A percentile compares a stretch with the other conserved stretches of the same genome.
phyloP scores from a whole-genome alignment of 768 basidiomycete genomes.

The Coprinopsis strossmayeri region DNA sequence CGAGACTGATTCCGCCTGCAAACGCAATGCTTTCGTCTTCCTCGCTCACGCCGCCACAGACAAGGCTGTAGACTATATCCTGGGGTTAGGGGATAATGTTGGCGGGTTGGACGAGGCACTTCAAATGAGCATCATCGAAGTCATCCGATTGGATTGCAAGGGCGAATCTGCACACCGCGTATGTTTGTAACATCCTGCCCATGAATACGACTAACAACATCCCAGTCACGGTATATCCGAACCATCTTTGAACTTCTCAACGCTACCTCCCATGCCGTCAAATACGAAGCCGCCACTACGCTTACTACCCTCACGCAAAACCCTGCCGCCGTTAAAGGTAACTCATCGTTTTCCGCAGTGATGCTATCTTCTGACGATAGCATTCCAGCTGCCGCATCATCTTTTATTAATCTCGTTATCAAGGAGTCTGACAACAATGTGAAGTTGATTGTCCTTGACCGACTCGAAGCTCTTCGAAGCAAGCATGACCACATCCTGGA shows the following conservation, averaged over 20 bases:
- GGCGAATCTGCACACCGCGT: constrained; percentile 79
- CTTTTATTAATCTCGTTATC: constrained; percentile 80
- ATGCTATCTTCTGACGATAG: constrained; percentile 4
- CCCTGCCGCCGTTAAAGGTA: constrained; percentile 92
- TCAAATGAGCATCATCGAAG: constrained; percentile 94
- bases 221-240: constrained; percentile 86
- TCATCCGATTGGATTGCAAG: constrained; percentile 86
- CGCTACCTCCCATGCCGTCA: constrained; percentile 86
- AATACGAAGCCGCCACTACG: constrained; percentile 95
- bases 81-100: constrained; percentile 80
- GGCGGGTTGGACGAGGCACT: constrained; percentile 80
- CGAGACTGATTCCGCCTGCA: constrained; percentile 93
- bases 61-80: constrained; percentile 88
- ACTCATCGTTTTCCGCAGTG: background rate
- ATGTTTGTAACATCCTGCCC: constrained; percentile 21
- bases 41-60: constrained; percentile 81
- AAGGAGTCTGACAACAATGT: constrained; percentile 99
- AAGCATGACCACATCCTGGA: constrained; percentile 90
- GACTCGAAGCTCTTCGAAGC: constrained; percentile 73
- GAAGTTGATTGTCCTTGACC: constrained; percentile 93
- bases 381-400: constrained; percentile 73
- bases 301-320: constrained; percentile 93
- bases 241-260: constrained; percentile 90
- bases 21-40: constrained; percentile 96
- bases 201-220: constrained; percentile 7